A percentile compares a stretch with the other conserved stretches of the same genome.
Evolutionary conservation across 768 basidiomycete genomes (phyloP).

Genomic region (Suillus americanus): DNA sequence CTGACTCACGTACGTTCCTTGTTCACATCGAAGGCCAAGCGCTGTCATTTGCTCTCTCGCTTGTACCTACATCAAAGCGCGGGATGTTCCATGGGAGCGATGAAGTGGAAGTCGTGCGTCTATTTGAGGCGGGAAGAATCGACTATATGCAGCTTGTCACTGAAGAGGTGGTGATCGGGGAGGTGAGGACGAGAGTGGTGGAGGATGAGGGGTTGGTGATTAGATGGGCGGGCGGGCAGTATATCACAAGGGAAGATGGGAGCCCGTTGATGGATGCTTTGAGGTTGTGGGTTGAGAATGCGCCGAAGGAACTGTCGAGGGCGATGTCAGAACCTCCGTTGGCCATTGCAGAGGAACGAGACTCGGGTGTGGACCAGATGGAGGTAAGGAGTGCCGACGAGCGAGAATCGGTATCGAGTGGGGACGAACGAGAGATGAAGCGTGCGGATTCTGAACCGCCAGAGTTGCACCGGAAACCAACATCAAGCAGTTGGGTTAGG

Average conservation of each 20-base stretch:
- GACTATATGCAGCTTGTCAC: slow-evolving; percentile 65
- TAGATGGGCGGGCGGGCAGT: slow-evolving; percentile 70
- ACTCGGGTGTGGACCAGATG: slow-evolving; percentile 19
- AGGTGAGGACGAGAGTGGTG: slow-evolving; percentile 40
- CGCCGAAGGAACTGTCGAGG: slow-evolving; percentile 11
- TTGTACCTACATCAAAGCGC: slow-evolving; percentile 39
- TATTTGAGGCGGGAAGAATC: slow-evolving; percentile 63
- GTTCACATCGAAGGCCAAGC: slow-evolving; percentile 60
- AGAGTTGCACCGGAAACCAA: slow-evolving; percentile 40
- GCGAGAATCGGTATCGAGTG: slow-evolving; percentile 25
- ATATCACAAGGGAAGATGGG: slow-evolving; percentile 72
- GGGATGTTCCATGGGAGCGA: slow-evolving; percentile 36
- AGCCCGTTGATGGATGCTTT: slow-evolving; percentile 79
- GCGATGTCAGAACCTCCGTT: slow-evolving; percentile 9
- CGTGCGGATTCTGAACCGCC: slow-evolving; percentile 39
- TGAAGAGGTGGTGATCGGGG: slow-evolving; percentile 38
- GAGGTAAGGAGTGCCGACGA: slow-evolving; percentile 6
- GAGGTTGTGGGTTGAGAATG: slow-evolving; percentile 46
- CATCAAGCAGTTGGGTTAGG: slow-evolving; percentile 73
- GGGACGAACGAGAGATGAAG: slow-evolving; percentile 29
- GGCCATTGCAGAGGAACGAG: slow-evolving; percentile 30
- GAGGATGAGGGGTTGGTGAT: slow-evolving; percentile 68
- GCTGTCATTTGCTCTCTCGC: slow-evolving; percentile 73
- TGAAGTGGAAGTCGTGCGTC: slow-evolving; percentile 51
- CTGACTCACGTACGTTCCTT: slow-evolving; percentile 62